Evolutionary conservation across 345 rosid species (phyloP).

Genomic region (Camelina laxa): DNA sequence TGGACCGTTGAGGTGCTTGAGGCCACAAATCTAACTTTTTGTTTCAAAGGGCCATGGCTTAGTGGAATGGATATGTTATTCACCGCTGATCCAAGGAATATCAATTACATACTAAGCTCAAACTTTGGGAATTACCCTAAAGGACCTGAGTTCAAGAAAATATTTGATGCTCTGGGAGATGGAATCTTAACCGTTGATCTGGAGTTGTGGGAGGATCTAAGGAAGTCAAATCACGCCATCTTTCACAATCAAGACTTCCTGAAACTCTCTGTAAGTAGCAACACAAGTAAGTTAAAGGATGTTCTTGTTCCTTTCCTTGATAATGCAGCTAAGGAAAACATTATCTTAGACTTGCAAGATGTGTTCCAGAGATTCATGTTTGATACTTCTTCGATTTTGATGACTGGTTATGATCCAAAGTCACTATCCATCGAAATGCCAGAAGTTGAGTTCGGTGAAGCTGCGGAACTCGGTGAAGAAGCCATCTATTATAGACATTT

Average conservation of each 20-base stretch:
- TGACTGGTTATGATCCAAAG: slow-evolving; percentile 26
- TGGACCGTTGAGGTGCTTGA: neutral
- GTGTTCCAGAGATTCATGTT: slow-evolving; percentile 43
- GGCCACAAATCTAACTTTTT: neutral
- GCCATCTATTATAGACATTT: neutral
- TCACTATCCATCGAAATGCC: slow-evolving; percentile 10
- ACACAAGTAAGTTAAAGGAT: slow-evolving; percentile 23
- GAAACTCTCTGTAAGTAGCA: slow-evolving; percentile 9
- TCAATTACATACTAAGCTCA: slow-evolving; percentile 7
- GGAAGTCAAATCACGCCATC: slow-evolving; percentile 12
- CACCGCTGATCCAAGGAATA: slow-evolving; percentile 18
- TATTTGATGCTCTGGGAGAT: slow-evolving; percentile 32
- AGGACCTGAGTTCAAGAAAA: slow-evolving; percentile 30
- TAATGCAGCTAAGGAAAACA: slow-evolving; percentile 3
- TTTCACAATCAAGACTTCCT: slow-evolving; percentile 21
- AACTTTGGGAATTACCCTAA: slow-evolving; percentile 31
- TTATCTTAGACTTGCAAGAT: slow-evolving; percentile 40
- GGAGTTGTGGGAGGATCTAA: slow-evolving; percentile 34
- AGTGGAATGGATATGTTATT: neutral
- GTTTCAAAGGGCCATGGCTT: slow-evolving; percentile 16
- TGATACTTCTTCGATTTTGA: slow-evolving; percentile 32
- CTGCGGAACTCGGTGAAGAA: slow-evolving; percentile 2
- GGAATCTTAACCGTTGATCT: slow-evolving; percentile 11
- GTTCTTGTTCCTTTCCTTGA: slow-evolving; percentile 26
- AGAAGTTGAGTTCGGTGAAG: slow-evolving; percentile 8